Percentiles rank a stretch among this genome's conserved stretches.
Evolutionary conservation across 2,329 filamentous ascomycete species (phyloP).

Genomic region (Fusarium solani-melongenae): DNA sequence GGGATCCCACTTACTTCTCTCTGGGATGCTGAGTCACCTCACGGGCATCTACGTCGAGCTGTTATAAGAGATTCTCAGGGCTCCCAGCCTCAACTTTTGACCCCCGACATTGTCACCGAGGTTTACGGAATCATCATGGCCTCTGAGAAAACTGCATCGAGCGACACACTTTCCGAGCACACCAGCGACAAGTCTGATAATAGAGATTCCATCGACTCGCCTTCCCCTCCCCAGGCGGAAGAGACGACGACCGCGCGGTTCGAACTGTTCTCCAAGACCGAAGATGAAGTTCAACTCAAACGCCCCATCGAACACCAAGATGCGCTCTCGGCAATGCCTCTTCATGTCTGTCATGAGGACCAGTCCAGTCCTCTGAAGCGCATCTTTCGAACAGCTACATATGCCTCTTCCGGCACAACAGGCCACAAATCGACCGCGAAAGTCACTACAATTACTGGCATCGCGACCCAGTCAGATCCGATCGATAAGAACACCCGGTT

Average conservation of each 20-base stretch:
- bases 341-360: neutral
- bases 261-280: neutral
- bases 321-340: neutral
- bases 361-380: neutral
- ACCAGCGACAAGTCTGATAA: neutral
- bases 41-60: neutral
- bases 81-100: neutral
- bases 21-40: neutral
- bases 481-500: neutral
- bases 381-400: neutral
- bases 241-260: neutral
- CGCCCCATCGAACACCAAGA: neutral
- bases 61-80: neutral
- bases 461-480: neutral
- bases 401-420: too few species aligned
- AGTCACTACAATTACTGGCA: neutral
- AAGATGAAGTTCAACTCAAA: neutral
- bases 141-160: neutral
- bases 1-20: neutral
- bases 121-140: neutral
- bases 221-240: neutral
- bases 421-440: neutral
- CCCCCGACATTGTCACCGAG: neutral
- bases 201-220: neutral
- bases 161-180: neutral